Conservation (phyloP, 2,329 filamentous ascomycete genomes). For the Colletotrichum eleusines region DNA sequence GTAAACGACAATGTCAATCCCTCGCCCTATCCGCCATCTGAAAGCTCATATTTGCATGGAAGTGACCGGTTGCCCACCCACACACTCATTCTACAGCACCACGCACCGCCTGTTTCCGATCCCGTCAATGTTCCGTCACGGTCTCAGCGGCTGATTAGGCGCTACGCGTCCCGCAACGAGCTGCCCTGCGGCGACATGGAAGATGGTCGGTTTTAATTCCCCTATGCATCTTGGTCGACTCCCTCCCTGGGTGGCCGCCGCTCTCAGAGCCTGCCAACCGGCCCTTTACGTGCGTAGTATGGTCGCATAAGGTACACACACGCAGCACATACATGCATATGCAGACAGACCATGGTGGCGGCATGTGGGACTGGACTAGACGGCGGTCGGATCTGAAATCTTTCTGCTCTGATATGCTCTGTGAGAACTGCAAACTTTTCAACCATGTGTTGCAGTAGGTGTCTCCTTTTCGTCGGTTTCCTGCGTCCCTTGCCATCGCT, state of each 20-base stretch:
- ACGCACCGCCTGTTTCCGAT: slow-evolving; percentile 22
- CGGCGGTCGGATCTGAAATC: neutral
- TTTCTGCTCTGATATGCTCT: neutral
- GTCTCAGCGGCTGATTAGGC: neutral
- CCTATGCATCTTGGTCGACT: slow-evolving; percentile 18
- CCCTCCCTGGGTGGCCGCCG: slow-evolving; percentile 15
- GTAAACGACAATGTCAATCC: slow-evolving; percentile 10
- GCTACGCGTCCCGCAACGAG: slow-evolving; percentile 19
- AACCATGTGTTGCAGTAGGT: neutral
- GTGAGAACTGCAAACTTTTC: slow-evolving; percentile 1
- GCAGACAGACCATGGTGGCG: slow-evolving; percentile 10
- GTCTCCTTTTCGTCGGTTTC: slow-evolving; percentile 16
- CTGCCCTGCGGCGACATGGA: neutral
- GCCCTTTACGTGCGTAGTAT: slow-evolving; percentile 26
- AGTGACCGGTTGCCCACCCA: slow-evolving; percentile 3
- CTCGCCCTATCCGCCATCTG: slow-evolving; percentile 16
- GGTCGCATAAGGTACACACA: slow-evolving; percentile 13
- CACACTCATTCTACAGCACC: slow-evolving; percentile 9
- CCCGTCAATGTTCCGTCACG: slow-evolving; percentile 18
- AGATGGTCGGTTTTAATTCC: neutral
- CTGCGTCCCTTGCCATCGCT: slow-evolving; percentile 15
- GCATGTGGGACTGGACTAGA: neutral
- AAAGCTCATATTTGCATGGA: slow-evolving; percentile 27
- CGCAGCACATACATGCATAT: slow-evolving; percentile 14
- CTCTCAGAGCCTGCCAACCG: slow-evolving; percentile 8